phyloP scores from a whole-genome alignment of 2,329 filamentous ascomycete species.

The Aschersonia sp. region DNA sequence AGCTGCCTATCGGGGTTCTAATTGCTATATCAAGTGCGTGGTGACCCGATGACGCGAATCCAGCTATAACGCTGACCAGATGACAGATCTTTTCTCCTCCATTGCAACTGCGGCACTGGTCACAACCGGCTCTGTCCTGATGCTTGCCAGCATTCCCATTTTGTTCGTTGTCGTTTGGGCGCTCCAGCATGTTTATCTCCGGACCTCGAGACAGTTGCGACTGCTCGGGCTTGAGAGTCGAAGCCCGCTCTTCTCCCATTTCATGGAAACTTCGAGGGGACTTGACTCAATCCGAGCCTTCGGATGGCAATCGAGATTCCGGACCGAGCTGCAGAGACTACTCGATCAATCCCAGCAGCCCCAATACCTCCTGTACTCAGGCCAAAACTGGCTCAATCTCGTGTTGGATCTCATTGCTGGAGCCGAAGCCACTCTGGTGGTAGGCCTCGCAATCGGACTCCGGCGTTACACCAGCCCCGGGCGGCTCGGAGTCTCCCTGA shows the following conservation, averaged over 20 bases:
- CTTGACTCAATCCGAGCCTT: constrained; percentile 35
- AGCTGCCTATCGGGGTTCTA: constrained; percentile 3
- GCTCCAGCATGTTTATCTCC: constrained; percentile 8
- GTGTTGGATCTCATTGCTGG: constrained; percentile 31
- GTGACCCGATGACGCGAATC: too few relatives aligned
- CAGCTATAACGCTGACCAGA: not conserved
- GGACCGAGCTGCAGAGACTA: constrained; percentile 26
- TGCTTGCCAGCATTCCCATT: constrained; percentile 3
- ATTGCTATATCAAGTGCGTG: constrained; percentile 2
- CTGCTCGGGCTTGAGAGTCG: constrained; percentile 36
- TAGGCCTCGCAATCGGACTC: constrained; percentile 23
- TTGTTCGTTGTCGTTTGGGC: constrained; percentile 2
- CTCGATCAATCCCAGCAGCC: constrained; percentile 37
- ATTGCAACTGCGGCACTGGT: constrained; percentile 3
- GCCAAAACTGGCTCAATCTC: constrained; percentile 38
- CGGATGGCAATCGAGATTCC: constrained; percentile 30
- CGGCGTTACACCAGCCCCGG: constrained; percentile 1
- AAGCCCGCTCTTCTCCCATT: constrained; percentile 25
- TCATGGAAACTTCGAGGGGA: constrained; percentile 29
- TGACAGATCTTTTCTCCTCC: constrained; percentile 2
- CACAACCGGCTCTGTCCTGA: constrained; percentile 2
- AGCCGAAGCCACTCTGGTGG: constrained; percentile 26
- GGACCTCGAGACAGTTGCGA: constrained; percentile 36
- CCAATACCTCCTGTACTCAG: constrained; percentile 36
- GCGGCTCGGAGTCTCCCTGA: constrained; percentile 5